Evolutionary conservation across 2,329 filamentous ascomycete genomes (phyloP).

Genomic region (Raffaelea arxii): DNA sequence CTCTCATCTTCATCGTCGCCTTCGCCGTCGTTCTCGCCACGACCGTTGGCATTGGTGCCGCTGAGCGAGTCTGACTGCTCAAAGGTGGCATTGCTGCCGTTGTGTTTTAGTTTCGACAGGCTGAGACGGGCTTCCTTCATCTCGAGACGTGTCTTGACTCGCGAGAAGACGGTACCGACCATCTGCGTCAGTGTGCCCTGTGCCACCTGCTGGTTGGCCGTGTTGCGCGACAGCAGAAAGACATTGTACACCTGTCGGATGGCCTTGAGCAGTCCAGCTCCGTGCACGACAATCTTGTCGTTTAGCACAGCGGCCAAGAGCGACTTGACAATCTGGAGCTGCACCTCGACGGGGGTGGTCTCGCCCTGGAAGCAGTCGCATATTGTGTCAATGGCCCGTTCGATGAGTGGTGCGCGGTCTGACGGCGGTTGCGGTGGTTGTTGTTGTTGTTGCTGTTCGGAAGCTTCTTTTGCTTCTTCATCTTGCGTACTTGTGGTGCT

Average conservation of each 20-base stretch:
- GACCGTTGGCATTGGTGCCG: conserved; percentile 18
- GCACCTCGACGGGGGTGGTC: conserved; percentile 81
- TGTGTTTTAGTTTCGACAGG: conserved; percentile 40
- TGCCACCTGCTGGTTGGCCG: conserved; percentile 90
- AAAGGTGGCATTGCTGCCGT: conserved; percentile 42
- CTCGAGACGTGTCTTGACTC: conserved; percentile 77
- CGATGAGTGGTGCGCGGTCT: conserved; percentile 69
- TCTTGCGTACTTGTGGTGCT: conserved; percentile 35
- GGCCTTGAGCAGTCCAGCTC: conserved; percentile 88
- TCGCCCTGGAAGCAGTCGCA: conserved; percentile 99
- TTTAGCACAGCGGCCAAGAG: conserved; percentile 90
- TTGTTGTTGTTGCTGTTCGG: conserved; percentile 19
- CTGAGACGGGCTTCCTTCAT: conserved; percentile 73
- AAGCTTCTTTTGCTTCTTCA: conserved; percentile 13
- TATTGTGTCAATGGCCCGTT: conserved; percentile 96
- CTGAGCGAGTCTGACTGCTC: conserved; percentile 32
- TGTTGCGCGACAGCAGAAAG: conserved; percentile 88
- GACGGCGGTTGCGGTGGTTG: conserved; percentile 23
- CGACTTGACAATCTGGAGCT: conserved; percentile 97
- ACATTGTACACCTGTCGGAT: conserved; percentile 99
- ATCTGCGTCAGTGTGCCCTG: conserved; percentile 97
- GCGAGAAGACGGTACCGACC: conserved; percentile 95
- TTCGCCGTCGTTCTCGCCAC: conserved; percentile 19
- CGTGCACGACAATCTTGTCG: conserved; percentile 97
- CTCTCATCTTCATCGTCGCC: conserved; percentile 26